phyloP scores from a whole-genome alignment of 2,329 filamentous ascomycete genomes.

The Curvularia lunata region DNA sequence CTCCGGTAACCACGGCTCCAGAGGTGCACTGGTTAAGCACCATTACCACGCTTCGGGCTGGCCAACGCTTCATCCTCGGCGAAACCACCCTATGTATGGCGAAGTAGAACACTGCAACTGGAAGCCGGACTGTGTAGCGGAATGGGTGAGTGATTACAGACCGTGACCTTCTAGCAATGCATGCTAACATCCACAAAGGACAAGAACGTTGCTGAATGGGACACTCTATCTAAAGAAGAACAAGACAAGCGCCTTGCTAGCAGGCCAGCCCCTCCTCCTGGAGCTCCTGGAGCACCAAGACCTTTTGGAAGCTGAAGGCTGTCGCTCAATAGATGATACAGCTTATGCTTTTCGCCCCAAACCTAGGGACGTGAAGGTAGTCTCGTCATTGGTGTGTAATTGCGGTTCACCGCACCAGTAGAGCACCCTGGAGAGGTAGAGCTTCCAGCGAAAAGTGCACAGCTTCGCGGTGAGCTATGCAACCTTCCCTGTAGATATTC shows the following conservation, averaged over 20 bases:
- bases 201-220: conserved; percentile 66
- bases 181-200: conserved; percentile 50
- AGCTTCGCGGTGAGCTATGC: not conserved
- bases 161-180: not conserved
- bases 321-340: not conserved
- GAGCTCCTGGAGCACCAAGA: not conserved
- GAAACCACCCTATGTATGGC: conserved; percentile 71
- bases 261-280: conserved; percentile 30
- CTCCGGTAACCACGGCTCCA: conserved; percentile 71
- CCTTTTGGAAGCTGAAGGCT: not conserved
- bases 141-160: conserved; percentile 56
- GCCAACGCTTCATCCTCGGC: conserved; percentile 70
- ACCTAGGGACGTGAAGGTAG: not conserved
- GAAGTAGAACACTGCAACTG: conserved; percentile 76
- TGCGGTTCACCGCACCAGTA: not conserved
- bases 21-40: conserved; percentile 72
- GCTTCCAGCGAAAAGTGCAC: not conserved
- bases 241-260: conserved; percentile 59
- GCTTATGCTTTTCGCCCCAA: not conserved
- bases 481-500: no score
- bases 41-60: conserved; percentile 77
- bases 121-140: conserved; percentile 66
- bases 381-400: not conserved
- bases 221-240: conserved; percentile 64
- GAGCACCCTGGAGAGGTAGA: not conserved